These are phyloP conservation scores for Gossypium trilobum DNA, from an alignment of 441 rosid genomes.

Conservation along the genomic window DNA sequence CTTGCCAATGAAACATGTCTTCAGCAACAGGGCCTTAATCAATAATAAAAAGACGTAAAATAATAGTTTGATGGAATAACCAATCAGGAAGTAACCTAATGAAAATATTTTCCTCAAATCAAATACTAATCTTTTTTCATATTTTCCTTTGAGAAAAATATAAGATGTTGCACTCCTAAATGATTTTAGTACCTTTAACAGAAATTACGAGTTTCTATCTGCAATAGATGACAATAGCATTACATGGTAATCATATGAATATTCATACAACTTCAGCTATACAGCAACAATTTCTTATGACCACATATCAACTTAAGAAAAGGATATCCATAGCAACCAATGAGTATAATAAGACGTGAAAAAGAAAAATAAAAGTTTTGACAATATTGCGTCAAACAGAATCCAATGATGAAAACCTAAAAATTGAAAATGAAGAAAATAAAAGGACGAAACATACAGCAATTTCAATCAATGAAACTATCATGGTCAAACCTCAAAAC, in stretches of 20 bases:
- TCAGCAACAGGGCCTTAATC: slow-evolving; percentile 65
- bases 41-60: not conserved
- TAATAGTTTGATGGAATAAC: not conserved
- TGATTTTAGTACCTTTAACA: not conserved
- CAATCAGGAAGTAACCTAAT: not conserved
- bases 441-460: not conserved
- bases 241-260: not conserved
- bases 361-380: not conserved
- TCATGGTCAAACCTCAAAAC: not conserved
- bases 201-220: not conserved
- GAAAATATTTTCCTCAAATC: not conserved
- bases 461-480: not conserved
- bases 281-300: too few species aligned
- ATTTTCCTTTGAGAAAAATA: not conserved
- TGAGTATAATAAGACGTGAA: not conserved
- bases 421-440: not conserved
- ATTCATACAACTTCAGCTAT: not conserved
- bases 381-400: not conserved
- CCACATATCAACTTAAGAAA: too few species aligned
- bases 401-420: not conserved
- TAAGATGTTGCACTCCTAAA: not conserved
- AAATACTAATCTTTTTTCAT: not conserved
- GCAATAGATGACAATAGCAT: not conserved
- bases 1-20: slow-evolving; percentile 90
- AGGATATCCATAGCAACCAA: too few species aligned